Base-by-base conservation (phyloP, 2,329 filamentous ascomycete genomes). In the Microdochium trichocladiopsis region DNA sequence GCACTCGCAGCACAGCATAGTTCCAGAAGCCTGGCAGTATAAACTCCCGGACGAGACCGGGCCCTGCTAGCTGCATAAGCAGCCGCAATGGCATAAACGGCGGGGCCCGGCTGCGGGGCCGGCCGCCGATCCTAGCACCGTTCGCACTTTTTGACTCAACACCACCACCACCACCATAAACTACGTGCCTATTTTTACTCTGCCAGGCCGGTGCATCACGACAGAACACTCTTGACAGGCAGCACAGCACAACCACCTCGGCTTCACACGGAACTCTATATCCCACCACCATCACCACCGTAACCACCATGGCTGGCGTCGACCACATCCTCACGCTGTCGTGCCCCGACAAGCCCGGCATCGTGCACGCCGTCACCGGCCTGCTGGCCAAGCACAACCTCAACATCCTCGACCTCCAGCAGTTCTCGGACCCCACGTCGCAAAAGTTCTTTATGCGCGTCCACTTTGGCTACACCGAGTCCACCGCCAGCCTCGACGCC, bases 401-500 rank as follows among this genome's bases (percentile, higher is more conserved):
- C 71, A 94, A 91, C 70, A 89, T 94, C 66, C 75, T 93, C 57
- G 88, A 94, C 70, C 80, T 91, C 57, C 88, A 91, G 71, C 89
- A 94, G 72, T 94, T 90, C 75, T 87, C 84, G 43, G 89, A 93
- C 70, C 82, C 84, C 24, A 80, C 76, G 23, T 87, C 85, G 21
- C 74, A 87, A 65, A 86, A 80, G 53, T 94, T 94, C 76, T 94
- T 94, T 74, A 93, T 94, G 89, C 82, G 89, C 66, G 87, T 93
- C 60, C 88, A 92, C 69, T 93, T 93, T 62, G 86, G 83, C 10
- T 80, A 86, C 55, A 76, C 74, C 6, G 67, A 66, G 54, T 76
- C 70, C 55, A 79, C 74, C 41, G 74, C 74, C 21, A 70, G 79
- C 57, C 72, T 90, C 48, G 68, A 64, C 8, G 68, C 66, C 52